Percentiles rank a stretch among this genome's conserved stretches.
phyloP scores from a whole-genome alignment of 2,329 filamentous ascomycete genomes.

The Paecilomyces sp. region DNA sequence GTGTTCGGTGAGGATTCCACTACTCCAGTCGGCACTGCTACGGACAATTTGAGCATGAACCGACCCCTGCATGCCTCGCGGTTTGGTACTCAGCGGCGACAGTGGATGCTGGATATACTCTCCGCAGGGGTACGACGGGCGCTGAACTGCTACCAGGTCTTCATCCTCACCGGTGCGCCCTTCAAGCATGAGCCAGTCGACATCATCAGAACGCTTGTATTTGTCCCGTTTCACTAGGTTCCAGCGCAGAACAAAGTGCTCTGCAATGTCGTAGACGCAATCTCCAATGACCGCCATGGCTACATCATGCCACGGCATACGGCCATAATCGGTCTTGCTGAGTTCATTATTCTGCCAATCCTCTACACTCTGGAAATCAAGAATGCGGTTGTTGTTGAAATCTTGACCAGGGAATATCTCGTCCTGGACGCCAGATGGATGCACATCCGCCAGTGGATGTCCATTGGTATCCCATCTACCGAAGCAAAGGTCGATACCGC shows the following conservation, averaged over 20 bases:
- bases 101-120: conserved; percentile 78
- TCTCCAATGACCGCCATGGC: conserved; percentile 86
- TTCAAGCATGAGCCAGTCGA: conserved; percentile 77
- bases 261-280: conserved; percentile 86
- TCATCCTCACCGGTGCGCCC: conserved; percentile 45
- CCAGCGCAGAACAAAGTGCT: conserved; percentile 92
- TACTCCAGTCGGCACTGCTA: conserved; percentile 89
- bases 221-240: conserved; percentile 97
- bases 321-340: conserved; percentile 80
- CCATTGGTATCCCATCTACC: conserved; percentile 87
- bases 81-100: conserved; percentile 60
- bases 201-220: conserved; percentile 80
- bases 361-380: conserved; percentile 87
- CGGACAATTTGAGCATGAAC: conserved; percentile 80
- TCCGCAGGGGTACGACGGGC: conserved; percentile 82
- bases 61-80: conserved; percentile 59
- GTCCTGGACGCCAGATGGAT: conserved; percentile 71
- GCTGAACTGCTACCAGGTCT: conserved; percentile 58
- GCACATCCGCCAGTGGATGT: conserved; percentile 78
- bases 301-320: conserved; percentile 99
- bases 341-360: conserved; percentile 93
- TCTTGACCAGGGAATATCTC: conserved; percentile 95
- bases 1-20: conserved; percentile 74
- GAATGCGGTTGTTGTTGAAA: conserved; percentile 94
- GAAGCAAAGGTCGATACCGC: conserved; percentile 90